phyloP scores from a whole-genome alignment of 225 moss, liverwort and hornwort species.

The Lunularia cruciata region DNA sequence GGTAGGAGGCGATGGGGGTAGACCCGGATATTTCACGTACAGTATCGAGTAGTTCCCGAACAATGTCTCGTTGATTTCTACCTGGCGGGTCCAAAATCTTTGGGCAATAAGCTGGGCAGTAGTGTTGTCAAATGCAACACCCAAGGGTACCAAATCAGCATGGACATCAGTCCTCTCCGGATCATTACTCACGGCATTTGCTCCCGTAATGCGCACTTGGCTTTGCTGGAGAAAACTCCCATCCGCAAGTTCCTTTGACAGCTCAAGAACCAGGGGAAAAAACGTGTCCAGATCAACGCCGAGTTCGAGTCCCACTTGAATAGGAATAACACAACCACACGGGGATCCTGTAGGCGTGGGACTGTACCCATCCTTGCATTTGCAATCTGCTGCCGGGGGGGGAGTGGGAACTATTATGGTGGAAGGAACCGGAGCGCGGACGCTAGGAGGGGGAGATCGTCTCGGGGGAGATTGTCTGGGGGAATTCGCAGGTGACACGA shows the following conservation, averaged over 20 bases:
- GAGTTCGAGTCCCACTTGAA: constrained; percentile 54
- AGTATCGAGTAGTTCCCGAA: constrained; percentile 66
- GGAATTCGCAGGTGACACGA: constrained; percentile 7
- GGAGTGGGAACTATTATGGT: neutral
- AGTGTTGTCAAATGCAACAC: constrained; percentile 60
- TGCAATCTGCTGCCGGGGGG: constrained; percentile 18
- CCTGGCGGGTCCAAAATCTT: constrained; percentile 63
- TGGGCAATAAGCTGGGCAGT: constrained; percentile 68
- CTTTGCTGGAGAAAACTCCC: constrained; percentile 64
- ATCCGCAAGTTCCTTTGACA: constrained; percentile 59
- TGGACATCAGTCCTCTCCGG: constrained; percentile 58
- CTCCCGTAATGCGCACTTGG: constrained; percentile 63
- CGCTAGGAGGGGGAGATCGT: neutral
- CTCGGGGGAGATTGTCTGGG: neutral
- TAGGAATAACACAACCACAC: constrained; percentile 66
- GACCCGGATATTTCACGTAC: constrained; percentile 64
- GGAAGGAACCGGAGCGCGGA: neutral
- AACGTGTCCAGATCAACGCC: constrained; percentile 54
- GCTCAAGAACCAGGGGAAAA: constrained; percentile 59
- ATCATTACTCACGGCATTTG: constrained; percentile 45
- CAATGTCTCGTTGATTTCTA: constrained; percentile 62
- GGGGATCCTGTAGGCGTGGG: constrained; percentile 62
- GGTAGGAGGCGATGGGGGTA: constrained; percentile 27
- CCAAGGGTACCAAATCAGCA: constrained; percentile 61
- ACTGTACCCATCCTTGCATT: constrained; percentile 63